Evolutionary conservation across 2,329 filamentous ascomycete species (phyloP).

Genomic region (Amylocarpus encephaloides): DNA sequence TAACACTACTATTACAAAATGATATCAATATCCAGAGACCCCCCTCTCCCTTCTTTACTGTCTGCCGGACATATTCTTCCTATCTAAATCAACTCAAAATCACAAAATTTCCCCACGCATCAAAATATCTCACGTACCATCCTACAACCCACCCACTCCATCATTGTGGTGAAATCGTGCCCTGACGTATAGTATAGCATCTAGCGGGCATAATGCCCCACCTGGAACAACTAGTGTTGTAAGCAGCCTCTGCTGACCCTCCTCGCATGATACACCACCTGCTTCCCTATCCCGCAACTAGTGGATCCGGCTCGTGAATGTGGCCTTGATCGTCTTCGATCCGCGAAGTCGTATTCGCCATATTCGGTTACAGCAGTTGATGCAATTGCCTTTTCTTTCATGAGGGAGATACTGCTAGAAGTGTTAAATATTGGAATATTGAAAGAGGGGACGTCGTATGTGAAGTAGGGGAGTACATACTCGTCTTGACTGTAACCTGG

Average conservation of each 20-base stretch:
- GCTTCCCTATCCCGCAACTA: conserved; percentile 20
- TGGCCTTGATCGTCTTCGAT: conserved; percentile 7
- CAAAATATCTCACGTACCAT: no score
- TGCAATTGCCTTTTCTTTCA: conserved; percentile 30
- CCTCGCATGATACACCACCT: conserved; percentile 23
- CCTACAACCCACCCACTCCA: no score
- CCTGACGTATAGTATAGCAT: no score
- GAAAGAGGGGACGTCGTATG: background rate
- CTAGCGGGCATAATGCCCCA: no score
- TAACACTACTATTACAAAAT: no score
- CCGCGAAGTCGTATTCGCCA: conserved; percentile 12
- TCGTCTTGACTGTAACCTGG: conserved; percentile 54
- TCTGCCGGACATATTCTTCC: no score
- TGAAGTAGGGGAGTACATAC: conserved; percentile 36
- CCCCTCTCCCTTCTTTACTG: no score
- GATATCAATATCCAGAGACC: no score
- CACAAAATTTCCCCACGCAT: no score
- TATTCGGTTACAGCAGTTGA: conserved; percentile 25
- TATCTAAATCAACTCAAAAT: no score
- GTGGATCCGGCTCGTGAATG: conserved; percentile 18
- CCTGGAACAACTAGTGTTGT: background rate
- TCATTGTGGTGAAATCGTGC: no score
- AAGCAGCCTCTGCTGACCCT: conserved; percentile 20
- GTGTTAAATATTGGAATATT: background rate
- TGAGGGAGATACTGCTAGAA: conserved; percentile 25